These are phyloP conservation scores for Nakazawaea ishiwadae DNA, from an alignment of 805 yeast genomes.

Conservation along the genomic window DNA sequence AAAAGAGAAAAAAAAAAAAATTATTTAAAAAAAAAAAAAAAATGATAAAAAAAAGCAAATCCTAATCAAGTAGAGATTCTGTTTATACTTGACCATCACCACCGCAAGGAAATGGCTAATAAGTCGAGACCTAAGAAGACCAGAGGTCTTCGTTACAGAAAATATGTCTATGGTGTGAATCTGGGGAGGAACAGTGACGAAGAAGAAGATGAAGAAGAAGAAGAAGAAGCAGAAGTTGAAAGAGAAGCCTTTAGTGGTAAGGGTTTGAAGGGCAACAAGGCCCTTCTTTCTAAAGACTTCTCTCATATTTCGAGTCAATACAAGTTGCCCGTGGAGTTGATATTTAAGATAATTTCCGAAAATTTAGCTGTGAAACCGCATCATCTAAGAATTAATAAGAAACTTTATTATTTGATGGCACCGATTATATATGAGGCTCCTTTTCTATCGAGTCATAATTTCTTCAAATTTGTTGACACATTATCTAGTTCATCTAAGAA, in stretches of 20 bases:
- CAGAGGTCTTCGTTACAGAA: slow-evolving; percentile 67
- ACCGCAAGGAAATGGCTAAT: slow-evolving; percentile 85
- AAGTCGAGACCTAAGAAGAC: slow-evolving; percentile 82
- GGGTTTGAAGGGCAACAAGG: no score
- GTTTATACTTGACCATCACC: no score
- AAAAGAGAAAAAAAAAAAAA: no score
- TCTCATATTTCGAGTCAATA: no score
- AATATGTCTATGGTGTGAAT: slow-evolving; percentile 55
- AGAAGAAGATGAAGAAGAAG: slow-evolving; percentile 24
- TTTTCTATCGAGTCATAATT: slow-evolving; percentile 58
- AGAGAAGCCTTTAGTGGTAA: background rate
- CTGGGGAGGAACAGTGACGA: slow-evolving; percentile 22
- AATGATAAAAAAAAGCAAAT: no score
- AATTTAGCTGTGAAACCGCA: slow-evolving; percentile 32
- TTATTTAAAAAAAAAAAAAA: no score
- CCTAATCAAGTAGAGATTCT: no score
- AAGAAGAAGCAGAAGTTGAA: slow-evolving; percentile 19
- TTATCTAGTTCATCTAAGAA: slow-evolving; percentile 43
- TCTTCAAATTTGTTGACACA: slow-evolving; percentile 66
- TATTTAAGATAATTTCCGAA: slow-evolving; percentile 43
- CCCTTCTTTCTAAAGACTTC: no score
- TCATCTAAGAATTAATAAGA: slow-evolving; percentile 54
- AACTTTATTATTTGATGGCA: slow-evolving; percentile 56
- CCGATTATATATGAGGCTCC: slow-evolving; percentile 68
- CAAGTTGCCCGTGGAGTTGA: slow-evolving; percentile 27